phyloP scores from a whole-genome alignment of 140 eudicot species.

The Anethum foeniculum region DNA sequence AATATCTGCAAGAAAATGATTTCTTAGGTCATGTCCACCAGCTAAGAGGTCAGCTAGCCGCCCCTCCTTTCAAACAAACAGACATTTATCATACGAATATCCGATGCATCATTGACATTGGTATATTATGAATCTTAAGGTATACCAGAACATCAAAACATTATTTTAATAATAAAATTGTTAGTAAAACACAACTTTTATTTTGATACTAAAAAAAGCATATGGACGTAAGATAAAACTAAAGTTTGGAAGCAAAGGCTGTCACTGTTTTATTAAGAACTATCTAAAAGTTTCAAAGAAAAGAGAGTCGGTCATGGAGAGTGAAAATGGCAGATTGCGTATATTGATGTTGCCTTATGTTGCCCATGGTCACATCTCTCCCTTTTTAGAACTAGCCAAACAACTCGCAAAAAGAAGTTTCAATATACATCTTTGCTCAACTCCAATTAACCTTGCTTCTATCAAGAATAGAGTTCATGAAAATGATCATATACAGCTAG shows the following conservation, averaged over 20 bases:
- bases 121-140: too few species aligned
- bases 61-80: too few species aligned
- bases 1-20: neutral
- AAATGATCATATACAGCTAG: neutral
- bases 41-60: neutral
- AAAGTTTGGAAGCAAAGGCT: too few species aligned
- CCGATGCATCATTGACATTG: too few species aligned
- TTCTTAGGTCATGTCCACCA: too few species aligned
- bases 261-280: too few species aligned
- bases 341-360: neutral
- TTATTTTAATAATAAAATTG: too few species aligned
- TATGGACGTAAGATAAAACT: too few species aligned
- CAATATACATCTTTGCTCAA: neutral
- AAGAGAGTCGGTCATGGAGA: neutral
- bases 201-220: too few species aligned
- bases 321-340: neutral
- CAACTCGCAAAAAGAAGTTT: neutral
- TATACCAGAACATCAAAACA: too few species aligned
- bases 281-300: neutral
- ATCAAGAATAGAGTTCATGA: neutral
- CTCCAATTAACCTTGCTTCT: neutral
- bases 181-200: too few species aligned
- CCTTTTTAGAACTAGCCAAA: neutral
- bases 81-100: too few species aligned
- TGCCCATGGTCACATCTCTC: slow-evolving; percentile 7